Base-by-base conservation (phyloP, 2,329 filamentous ascomycete species). In the Sporothrix inflata region DNA sequence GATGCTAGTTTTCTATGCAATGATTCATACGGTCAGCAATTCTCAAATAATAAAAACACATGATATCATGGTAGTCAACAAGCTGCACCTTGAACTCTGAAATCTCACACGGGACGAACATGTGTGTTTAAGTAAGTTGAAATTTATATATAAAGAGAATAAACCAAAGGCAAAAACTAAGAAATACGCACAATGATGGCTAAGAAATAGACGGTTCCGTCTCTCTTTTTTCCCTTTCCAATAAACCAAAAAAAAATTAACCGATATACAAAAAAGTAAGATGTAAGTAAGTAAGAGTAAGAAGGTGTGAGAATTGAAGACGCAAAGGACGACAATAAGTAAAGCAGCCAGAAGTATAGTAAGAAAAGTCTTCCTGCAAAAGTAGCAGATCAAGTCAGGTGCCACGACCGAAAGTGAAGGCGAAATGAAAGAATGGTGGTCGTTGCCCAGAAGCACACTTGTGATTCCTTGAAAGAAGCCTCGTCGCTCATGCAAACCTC, bases 221-320 rank as follows among this genome's bases (percentile, higher is more conserved):
- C 53, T 60, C 53, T 71, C 60, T 71, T 51, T 63, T 49, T 42
- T 53, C 69, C 69, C 12, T 51, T 55, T 55, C 57, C 24, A 63
- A 51, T n/a, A 67, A 67, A 21, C 16, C 30, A 47, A 30, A 60
- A 47, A 47, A 51, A 60, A 47, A 53, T 30, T 38, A 30, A 61
- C 12, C 16, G 27, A 61, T 63, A 63, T 51, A 55, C 55, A 70
- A 42, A 42, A 9, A 69, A 21, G 30, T 38, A 57, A 69, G 27
- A 24, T 38, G n/a, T 45, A 40, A 16, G 14, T 38, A 60, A 42
- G 49, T 45, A 45, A n/a, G 12, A n/a, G 21, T 11, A 69, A 42
- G 34, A 38, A 34, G n/a, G 19, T 14, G 19, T 49, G 7, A 47
- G 42, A 49, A 40, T 21, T 53, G 30, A 45, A 55, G 9, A 24